Evolutionary conservation across 75 land plant genomes (phyloP), one percentile per base, ranked within the genome.

Genomic region (Cupressus sempervirens): DNA sequence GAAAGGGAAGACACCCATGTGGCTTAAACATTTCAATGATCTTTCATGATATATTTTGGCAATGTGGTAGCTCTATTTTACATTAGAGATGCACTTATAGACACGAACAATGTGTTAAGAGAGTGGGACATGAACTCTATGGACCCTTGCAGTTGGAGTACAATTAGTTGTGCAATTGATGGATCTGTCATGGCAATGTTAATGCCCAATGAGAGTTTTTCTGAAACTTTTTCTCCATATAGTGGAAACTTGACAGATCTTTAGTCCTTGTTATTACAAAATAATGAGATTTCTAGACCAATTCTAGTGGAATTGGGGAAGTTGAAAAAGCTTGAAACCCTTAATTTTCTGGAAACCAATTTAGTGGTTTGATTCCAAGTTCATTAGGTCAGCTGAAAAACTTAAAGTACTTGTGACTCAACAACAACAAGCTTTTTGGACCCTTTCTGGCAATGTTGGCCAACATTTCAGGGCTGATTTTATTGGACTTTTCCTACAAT

Each of bases 61-160:
- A n/a, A n/a, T n/a, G n/a, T n/a, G n/a, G n/a, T n/a, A n/a, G n/a
- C n/a, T n/a, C n/a, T n/a, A n/a, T n/a, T n/a, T n/a, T n/a, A n/a
- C n/a, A n/a, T n/a, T n/a, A n/a, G n/a, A n/a, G n/a, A n/a, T n/a
- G n/a, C n/a, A n/a, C n/a, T n/a, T n/a, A n/a, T n/a, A n/a, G n/a
- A n/a, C n/a, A n/a, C n/a, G n/a, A n/a, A n/a, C n/a, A n/a, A n/a
- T n/a, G n/a, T n/a, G n/a, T n/a, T n/a, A 73, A 89, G 86, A 15
- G 92, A 94, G 75, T 97, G 99, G 99, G 99, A 97, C 87, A 85
- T 72, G 20, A 86, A 88, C 80, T 76, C 95, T 83, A 92, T 95
- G 83, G 97, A 95, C 88, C 99, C 97, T 14, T 97, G 99, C 88
- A 93, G 91, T 85, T 97, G 97, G 95, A 88, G 90, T 65, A 90